Evolutionary conservation across 805 yeast species (phyloP), one percentile per base, ranked within the genome.

Genomic region (Metschnikowia anglica): DNA sequence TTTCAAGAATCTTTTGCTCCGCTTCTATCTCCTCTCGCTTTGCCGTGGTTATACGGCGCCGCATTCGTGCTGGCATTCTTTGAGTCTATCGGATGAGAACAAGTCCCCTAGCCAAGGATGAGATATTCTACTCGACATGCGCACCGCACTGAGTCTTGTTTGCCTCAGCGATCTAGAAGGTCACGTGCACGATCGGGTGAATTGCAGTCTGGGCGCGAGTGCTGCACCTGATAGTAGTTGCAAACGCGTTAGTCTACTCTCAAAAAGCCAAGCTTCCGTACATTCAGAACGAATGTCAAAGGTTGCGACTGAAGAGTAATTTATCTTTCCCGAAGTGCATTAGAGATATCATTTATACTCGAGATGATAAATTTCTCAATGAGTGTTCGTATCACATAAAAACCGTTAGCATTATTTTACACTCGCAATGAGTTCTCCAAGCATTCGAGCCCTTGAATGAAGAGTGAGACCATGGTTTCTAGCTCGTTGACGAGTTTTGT

Each of bases 21-120:
- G 62, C 60, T 40, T 69, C 73, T 16, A 70, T 69, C 48, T 70
- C 67, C 46, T 70, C 73, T 32, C 73, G 41, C 43, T 58, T 63
- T 6, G 73, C 71, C 36, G 65, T 48, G 20, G 76, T 70, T 46
- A 70, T 70, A 23, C 74, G 63, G 46, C 75, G 63, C 54, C 76
- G 60, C 53, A 69, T 68, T 15, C 74, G 66, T 20, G 73, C 70
- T 17, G 73, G 60, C 73, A 69, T 69, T 42, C 19, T 39, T 18
- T n/a, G 11, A 10, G 31, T 28, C 10, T 13, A n/a, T 28, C 5
- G 17, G 11, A 17, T 9, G 28, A 5, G n/a, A n/a, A n/a, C n/a
- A 12, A 13, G 31, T 28, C n/a, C n/a, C n/a, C n/a, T 13, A 13
- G 31, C 31, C 8, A 12, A 7, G 13, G 16, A 13, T 9, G 8